Evolutionary conservation across 345 rosid genomes (phyloP).

Genomic region (Melastoma malabathricum): DNA sequence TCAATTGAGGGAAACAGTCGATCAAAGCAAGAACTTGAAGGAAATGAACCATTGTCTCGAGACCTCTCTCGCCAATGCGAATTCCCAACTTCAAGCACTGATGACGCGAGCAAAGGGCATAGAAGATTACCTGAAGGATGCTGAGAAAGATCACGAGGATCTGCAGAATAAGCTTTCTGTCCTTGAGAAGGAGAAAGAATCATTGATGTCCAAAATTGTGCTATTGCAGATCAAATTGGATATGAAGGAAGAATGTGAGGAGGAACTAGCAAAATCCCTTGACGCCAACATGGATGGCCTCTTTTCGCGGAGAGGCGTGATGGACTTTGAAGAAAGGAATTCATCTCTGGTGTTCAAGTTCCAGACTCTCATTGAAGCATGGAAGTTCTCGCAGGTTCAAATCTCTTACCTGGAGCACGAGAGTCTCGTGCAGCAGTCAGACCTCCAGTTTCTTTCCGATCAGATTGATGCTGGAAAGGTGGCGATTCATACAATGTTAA

Average conservation of each 20-base stretch:
- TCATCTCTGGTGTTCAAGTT: slow-evolving; percentile 37
- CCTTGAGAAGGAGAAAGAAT: slow-evolving; percentile 48
- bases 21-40: slow-evolving; percentile 37
- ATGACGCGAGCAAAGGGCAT: slow-evolving; percentile 37
- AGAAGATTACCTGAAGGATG: slow-evolving; percentile 18
- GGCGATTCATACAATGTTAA: slow-evolving; percentile 36
- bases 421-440: slow-evolving; percentile 33
- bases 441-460: slow-evolving; percentile 34
- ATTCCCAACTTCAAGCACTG: slow-evolving; percentile 51
- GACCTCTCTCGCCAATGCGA: slow-evolving; percentile 47
- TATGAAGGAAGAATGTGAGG: slow-evolving; percentile 45
- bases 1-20: slow-evolving; percentile 36
- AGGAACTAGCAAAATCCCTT: slow-evolving; percentile 47
- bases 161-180: slow-evolving; percentile 29
- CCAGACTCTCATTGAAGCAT: slow-evolving; percentile 41
- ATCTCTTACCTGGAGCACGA: slow-evolving; percentile 44
- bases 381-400: slow-evolving; percentile 44
- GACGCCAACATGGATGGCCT: slow-evolving; percentile 46
- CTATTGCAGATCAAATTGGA: slow-evolving; percentile 32
- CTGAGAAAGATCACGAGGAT: slow-evolving; percentile 34
- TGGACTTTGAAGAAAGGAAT: slow-evolving; percentile 50
- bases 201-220: slow-evolving; percentile 30
- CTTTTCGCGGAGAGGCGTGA: slow-evolving; percentile 46
- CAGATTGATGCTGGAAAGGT: slow-evolving; percentile 34
- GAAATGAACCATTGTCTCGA: slow-evolving; percentile 48